Percentiles rank a stretch among this genome's conserved stretches.
Conservation (phyloP, 139 green algal genomes). For the Auxenochlorella pyrenoidosa region DNA sequence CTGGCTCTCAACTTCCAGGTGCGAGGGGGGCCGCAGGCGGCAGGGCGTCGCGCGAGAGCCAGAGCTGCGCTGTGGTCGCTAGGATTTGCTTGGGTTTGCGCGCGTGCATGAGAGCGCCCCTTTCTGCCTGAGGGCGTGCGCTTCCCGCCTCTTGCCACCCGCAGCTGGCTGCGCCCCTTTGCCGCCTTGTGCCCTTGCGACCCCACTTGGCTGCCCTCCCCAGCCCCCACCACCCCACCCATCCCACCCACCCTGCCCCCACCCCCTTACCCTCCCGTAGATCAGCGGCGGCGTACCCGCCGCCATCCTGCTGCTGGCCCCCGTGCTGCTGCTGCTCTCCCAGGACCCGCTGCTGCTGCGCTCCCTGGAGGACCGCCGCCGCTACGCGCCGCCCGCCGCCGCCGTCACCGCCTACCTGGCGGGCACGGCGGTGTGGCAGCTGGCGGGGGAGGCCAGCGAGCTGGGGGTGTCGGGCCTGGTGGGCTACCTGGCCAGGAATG, state of each 20-base stretch:
- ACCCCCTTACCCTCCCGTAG: neutral
- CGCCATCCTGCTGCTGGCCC: constrained; percentile 77
- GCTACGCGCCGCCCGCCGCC: constrained; percentile 77
- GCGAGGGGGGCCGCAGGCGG: too few species aligned
- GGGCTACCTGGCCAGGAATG: constrained; percentile 18
- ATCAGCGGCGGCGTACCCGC: constrained; percentile 56
- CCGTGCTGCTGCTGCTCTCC: constrained; percentile 86
- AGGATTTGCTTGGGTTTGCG: too few species aligned
- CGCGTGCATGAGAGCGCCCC: too few species aligned
- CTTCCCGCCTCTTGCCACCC: too few species aligned
- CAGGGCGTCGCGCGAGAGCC: too few species aligned
- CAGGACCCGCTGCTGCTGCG: constrained; percentile 77
- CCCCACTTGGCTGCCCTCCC: too few species aligned
- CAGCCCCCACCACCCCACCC: neutral
- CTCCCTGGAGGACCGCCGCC: constrained; percentile 63
- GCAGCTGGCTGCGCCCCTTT: too few species aligned
- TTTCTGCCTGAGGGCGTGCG: too few species aligned
- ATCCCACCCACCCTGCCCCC: neutral
- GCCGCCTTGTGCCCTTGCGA: too few species aligned
- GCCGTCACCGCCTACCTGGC: constrained; percentile 63
- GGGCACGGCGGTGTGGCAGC: constrained; percentile 31
- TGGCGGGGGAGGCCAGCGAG: neutral
- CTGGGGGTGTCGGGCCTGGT: neutral
- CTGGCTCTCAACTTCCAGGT: constrained; percentile 74
- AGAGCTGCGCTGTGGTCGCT: too few species aligned